Percentiles rank a stretch among this genome's conserved stretches.
Evolutionary conservation across 768 basidiomycete genomes (phyloP).

Genomic region (Kwoniella sp.): DNA sequence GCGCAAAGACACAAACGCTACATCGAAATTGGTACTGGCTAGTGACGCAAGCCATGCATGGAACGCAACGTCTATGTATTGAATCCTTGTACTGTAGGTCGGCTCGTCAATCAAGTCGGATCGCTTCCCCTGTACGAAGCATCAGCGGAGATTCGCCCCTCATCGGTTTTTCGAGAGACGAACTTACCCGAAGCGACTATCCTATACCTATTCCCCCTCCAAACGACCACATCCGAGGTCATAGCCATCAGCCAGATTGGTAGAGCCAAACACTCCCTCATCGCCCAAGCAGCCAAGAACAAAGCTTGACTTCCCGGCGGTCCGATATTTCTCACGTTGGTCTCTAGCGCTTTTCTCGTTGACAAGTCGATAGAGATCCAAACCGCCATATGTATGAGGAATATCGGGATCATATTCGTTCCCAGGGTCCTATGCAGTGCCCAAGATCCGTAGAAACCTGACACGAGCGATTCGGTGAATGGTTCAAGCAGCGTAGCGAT

Average conservation of each 20-base stretch:
- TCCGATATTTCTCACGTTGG: conserved; percentile 61
- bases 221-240: conserved; percentile 75
- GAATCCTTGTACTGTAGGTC: too few species aligned
- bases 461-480: conserved; percentile 80
- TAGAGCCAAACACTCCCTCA: conserved; percentile 77
- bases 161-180: too few species aligned
- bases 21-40: too few species aligned
- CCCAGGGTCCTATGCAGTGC: conserved; percentile 60
- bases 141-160: too few species aligned
- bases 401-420: conserved; percentile 55
- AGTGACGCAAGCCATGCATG: too few species aligned
- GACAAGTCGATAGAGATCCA: conserved; percentile 83
- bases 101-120: conserved; percentile 9
- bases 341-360: conserved; percentile 77
- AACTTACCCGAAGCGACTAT: conserved; percentile 73
- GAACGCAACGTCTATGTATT: too few species aligned
- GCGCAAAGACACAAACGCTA: too few species aligned
- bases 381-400: conserved; percentile 60
- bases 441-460: conserved; percentile 67
- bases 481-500: conserved; percentile 86
- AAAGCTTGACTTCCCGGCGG: conserved; percentile 57
- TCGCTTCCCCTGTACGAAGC: conserved; percentile 22
- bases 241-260: conserved; percentile 87
- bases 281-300: conserved; percentile 76
- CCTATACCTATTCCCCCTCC: conserved; percentile 81